A percentile compares a stretch with the other conserved stretches of the same genome.
These are phyloP conservation scores for Candida vartiovaarae DNA, from an alignment of 805 yeast species.

Conservation along the genomic window DNA sequence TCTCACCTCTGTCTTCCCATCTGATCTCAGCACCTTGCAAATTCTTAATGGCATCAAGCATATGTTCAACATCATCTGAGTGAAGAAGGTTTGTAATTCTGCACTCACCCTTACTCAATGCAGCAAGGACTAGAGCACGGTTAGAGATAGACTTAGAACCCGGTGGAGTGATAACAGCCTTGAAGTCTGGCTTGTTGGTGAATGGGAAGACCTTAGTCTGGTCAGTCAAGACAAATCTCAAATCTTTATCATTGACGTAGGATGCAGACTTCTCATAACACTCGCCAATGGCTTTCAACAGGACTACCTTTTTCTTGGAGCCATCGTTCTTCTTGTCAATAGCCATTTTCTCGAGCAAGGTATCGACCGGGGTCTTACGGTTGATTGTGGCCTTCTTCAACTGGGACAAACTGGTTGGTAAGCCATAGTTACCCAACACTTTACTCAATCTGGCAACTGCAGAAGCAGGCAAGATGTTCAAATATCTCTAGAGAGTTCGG, in stretches of 20 bases:
- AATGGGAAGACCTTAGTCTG: conserved; percentile 66
- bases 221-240: conserved; percentile 76
- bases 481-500: conserved; percentile 89
- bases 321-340: conserved; percentile 97
- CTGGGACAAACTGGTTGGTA: conserved; percentile 70
- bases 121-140: conserved; percentile 88
- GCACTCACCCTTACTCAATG: conserved; percentile 82
- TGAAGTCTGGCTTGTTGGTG: conserved; percentile 23
- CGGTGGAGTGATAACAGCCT: conserved; percentile 65
- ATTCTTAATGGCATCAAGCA: conserved; percentile 79
- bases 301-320: conserved; percentile 76
- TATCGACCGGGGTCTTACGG: conserved; percentile 71
- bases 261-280: conserved; percentile 88
- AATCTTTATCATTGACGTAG: conserved; percentile 70
- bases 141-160: conserved; percentile 97
- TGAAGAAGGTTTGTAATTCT: conserved; percentile 80
- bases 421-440: conserved; percentile 76
- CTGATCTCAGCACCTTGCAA: conserved; percentile 76
- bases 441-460: conserved; percentile 88
- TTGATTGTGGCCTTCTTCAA: conserved; percentile 59
- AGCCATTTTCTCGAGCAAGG: conserved; percentile 76
- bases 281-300: conserved; percentile 78
- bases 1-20: conserved; percentile 86
- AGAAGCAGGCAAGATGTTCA: conserved; percentile 83
- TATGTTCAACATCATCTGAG: conserved; percentile 93